These are phyloP conservation scores for Chaetomium sp. DNA, from an alignment of 2,329 filamentous ascomycete species.

Conservation along the genomic window DNA sequence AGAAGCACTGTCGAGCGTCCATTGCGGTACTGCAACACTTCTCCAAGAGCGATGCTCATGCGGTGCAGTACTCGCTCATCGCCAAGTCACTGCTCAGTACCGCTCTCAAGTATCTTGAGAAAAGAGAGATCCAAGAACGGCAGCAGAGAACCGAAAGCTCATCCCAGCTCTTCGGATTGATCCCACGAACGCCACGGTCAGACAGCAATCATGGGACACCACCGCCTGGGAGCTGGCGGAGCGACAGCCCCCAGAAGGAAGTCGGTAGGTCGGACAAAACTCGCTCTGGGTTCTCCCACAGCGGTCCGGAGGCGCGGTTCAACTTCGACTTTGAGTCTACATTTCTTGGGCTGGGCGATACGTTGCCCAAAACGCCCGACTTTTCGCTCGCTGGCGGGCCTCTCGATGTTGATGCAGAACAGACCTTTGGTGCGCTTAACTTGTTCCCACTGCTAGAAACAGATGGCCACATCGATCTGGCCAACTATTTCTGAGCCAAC, in stretches of 20 bases:
- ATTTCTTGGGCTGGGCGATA: slow-evolving; percentile 30
- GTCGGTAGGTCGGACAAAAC: not conserved
- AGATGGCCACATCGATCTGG: slow-evolving; percentile 47
- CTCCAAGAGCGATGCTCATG: slow-evolving; percentile 43
- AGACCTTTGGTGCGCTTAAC: slow-evolving; percentile 39
- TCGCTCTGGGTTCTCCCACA: not conserved
- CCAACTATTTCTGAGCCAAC: slow-evolving; percentile 30
- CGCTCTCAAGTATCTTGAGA: slow-evolving; percentile 42
- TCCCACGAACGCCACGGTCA: slow-evolving; percentile 29
- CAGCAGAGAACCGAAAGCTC: slow-evolving; percentile 44
- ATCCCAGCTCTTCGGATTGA: slow-evolving; percentile 45
- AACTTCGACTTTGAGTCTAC: slow-evolving; percentile 23
- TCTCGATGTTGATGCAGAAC: slow-evolving; percentile 36
- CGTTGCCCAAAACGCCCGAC: slow-evolving; percentile 36
- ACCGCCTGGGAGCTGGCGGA: not conserved
- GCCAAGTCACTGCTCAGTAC: slow-evolving; percentile 44
- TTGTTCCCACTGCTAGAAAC: slow-evolving; percentile 46
- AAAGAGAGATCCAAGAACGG: slow-evolving; percentile 41
- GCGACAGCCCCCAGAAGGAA: not conserved
- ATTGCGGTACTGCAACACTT: slow-evolving; percentile 45
- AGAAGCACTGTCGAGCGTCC: slow-evolving; percentile 43
- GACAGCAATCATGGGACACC: not conserved
- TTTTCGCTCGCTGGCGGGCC: slow-evolving; percentile 34
- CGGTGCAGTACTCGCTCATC: slow-evolving; percentile 47
- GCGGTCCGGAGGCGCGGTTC: slow-evolving; percentile 12